These are phyloP conservation scores for Fonsecaea monophora DNA, from an alignment of 2,329 filamentous ascomycete genomes.

Conservation along the genomic window DNA sequence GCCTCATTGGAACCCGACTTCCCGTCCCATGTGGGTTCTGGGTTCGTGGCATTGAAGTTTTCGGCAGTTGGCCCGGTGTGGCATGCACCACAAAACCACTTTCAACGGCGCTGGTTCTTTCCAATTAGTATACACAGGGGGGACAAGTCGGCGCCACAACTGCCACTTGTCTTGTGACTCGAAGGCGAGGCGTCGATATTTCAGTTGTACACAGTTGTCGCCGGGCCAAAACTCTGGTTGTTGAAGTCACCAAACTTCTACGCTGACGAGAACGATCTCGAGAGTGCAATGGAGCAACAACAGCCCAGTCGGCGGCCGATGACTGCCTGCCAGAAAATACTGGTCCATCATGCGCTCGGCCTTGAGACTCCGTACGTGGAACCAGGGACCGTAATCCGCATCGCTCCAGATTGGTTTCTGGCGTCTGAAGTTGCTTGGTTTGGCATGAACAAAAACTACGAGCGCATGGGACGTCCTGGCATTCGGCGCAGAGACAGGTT, in stretches of 20 bases:
- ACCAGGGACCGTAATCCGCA: conserved; percentile 17
- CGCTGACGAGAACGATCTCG: background rate
- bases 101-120: background rate
- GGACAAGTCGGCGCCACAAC: background rate
- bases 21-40: background rate
- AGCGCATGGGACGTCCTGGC: conserved; percentile 34
- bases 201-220: background rate
- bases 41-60: background rate
- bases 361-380: conserved; percentile 17
- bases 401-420: conserved; percentile 26
- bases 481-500: conserved; percentile 59
- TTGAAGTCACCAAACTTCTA: background rate
- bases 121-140: background rate
- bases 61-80: conserved; percentile 1
- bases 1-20: background rate
- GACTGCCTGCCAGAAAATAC: conserved; percentile 24
- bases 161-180: background rate
- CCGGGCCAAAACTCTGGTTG: background rate
- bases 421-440: conserved; percentile 27
- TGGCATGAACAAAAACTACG: conserved; percentile 26
- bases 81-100: background rate
- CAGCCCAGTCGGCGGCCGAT: conserved; percentile 11
- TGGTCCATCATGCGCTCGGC: conserved; percentile 22
- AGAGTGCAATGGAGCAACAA: background rate
- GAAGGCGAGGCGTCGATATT: background rate